These are phyloP conservation scores for Massariosphaeria phaeospora DNA, from an alignment of 495 filamentous ascomycete species.

Conservation along the genomic window DNA sequence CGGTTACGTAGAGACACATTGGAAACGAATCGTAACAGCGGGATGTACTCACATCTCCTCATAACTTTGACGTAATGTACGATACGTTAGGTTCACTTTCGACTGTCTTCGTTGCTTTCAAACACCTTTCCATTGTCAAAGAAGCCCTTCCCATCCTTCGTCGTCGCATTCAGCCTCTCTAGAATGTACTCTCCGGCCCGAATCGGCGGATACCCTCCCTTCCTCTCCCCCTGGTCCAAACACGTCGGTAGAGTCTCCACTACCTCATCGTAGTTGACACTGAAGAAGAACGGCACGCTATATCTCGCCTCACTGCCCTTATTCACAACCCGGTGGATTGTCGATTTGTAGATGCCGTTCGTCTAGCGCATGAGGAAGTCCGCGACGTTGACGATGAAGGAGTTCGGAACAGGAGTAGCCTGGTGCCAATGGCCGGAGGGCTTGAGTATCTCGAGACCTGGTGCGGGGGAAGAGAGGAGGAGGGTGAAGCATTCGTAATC, in stretches of 20 bases:
- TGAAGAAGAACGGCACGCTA: constrained; percentile 30
- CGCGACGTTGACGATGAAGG: constrained; percentile 30
- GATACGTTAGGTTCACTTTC: background rate
- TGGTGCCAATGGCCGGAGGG: constrained; percentile 48
- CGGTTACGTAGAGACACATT: no score
- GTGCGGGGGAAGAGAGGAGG: constrained; percentile 43
- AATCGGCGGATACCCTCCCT: constrained; percentile 33
- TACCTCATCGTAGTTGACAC: constrained; percentile 26
- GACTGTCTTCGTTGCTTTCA: background rate
- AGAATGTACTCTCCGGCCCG: constrained; percentile 36
- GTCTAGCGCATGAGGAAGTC: constrained; percentile 31
- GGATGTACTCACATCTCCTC: no score
- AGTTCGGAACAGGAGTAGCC: constrained; percentile 42
- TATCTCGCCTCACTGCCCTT: constrained; percentile 18
- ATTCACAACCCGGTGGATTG: constrained; percentile 27
- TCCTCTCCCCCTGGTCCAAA: constrained; percentile 19
- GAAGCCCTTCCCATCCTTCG: constrained; percentile 28
- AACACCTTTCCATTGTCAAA: constrained; percentile 14
- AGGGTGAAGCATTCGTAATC: constrained; percentile 52
- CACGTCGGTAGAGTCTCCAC: constrained; percentile 36
- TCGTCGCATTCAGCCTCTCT: constrained; percentile 30
- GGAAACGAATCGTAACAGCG: no score
- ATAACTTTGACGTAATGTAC: no score
- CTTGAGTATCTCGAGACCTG: constrained; percentile 50
- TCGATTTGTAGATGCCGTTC: constrained; percentile 25